Percentiles rank a stretch among this genome's conserved stretches.
Conservation (phyloP, 257 asterid species). For the Scutellaria baicalensis region DNA sequence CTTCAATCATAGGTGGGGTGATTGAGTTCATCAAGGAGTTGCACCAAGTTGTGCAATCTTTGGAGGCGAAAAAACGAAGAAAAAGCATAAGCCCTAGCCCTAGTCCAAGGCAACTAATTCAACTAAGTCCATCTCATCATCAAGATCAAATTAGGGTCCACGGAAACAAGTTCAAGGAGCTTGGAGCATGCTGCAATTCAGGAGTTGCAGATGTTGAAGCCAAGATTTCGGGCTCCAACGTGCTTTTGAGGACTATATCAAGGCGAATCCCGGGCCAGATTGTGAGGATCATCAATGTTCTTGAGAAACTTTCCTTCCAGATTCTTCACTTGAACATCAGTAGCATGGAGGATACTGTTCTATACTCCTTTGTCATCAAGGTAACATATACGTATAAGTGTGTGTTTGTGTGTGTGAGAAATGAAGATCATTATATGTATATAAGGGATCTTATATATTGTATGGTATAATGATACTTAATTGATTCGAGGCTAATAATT, state of each 20-base stretch:
- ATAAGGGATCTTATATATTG: no score
- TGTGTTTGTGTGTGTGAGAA: no score
- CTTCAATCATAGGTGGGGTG: constrained; percentile 88
- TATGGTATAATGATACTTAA: neutral
- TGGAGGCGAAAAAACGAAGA: constrained; percentile 72
- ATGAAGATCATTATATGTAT: no score
- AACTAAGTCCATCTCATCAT: constrained; percentile 31
- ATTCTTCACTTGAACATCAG: constrained; percentile 84
- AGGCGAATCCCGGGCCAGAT: constrained; percentile 65
- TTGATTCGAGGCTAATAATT: neutral
- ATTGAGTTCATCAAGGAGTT: constrained; percentile 91
- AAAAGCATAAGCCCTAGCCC: constrained; percentile 63
- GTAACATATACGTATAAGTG: no score
- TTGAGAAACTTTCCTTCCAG: constrained; percentile 67
- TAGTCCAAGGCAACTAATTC: constrained; percentile 41
- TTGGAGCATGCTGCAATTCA: constrained; percentile 87
- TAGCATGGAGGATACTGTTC: constrained; percentile 96
- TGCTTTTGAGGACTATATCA: constrained; percentile 59
- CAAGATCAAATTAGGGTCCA: constrained; percentile 11
- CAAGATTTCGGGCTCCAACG: constrained; percentile 70
- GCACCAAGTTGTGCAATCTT: constrained; percentile 68
- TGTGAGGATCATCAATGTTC: constrained; percentile 52
- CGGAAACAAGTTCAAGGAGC: constrained; percentile 42
- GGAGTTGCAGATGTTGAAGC: constrained; percentile 83
- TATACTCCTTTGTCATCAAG: constrained; percentile 85